Base-by-base conservation (phyloP, 2,329 filamentous ascomycete species). In the Periconia sp. region DNA sequence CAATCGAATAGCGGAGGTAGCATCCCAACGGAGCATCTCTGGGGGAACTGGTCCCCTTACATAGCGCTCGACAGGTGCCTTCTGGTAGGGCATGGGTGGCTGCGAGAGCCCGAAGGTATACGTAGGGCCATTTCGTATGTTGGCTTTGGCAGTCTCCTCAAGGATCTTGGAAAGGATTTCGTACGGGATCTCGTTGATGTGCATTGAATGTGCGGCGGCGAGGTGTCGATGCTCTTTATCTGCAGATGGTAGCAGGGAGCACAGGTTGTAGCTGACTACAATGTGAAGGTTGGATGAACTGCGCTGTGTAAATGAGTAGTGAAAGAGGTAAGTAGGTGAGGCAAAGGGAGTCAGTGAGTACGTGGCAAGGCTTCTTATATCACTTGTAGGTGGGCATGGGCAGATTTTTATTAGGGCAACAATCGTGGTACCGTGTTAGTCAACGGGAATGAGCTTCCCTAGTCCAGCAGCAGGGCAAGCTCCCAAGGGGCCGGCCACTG, bases 71-170 rank as follows among this genome's bases (percentile, higher is more conserved):
- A 78, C 66, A 28, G 69, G 66, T 17, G 69, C 61, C 52, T 71
- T 68, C 52, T 76, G 68, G 37, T 76, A 61, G 7, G 75, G 76
- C 44, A 76, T 62, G 5, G 73, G 73, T 19, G 75, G 72, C 59
- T 80, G 73, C 18, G 71, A 74, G 19, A 81, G 67, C 43, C 78
- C 78, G 56, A 79, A 81, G 40, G 77, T 80, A 62, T 73, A 81
- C 39, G 65, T 71, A 15, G 73, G 73, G 32, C 73, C 72, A 61
- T 78, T 69, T 36, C 65, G 63, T 47, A 71, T 66, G 57, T 80
- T 79, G 54, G 73, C 63, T 44, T 71, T 66, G 48, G 77, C 71
- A 43, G 77, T 71, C 51, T 74, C 65, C 34, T 75, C 67, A 38
- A 81, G 74, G 59, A 81, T 79, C 50, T 74, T 65, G 43, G 72